Evolutionary conservation across 208 protist genomes (phyloP).

Genomic region (Crithidia expoeki): DNA sequence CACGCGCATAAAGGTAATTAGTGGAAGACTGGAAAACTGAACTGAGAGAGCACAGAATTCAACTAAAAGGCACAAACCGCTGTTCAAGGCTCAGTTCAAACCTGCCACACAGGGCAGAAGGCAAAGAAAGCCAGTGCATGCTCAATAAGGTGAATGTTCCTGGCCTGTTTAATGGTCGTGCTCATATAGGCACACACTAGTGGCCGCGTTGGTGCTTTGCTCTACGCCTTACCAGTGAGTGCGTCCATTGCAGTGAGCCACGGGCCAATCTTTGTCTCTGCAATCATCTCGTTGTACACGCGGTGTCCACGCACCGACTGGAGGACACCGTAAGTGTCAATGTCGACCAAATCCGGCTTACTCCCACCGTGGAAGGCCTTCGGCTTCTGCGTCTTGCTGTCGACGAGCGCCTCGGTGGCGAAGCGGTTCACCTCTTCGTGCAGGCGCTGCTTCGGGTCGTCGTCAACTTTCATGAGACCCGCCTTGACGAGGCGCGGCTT

Average conservation of each 20-base stretch:
- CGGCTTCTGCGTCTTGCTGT: constrained; percentile 60
- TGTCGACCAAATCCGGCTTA: constrained; percentile 84
- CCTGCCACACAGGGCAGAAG: no score
- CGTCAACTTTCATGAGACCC: constrained; percentile 60
- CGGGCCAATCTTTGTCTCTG: constrained; percentile 52
- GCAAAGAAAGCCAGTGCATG: no score
- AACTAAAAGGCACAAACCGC: no score
- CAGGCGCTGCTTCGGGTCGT: constrained; percentile 59
- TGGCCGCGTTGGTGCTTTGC: background rate
- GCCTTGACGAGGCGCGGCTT: constrained; percentile 72
- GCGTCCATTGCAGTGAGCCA: constrained; percentile 77
- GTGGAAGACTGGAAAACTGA: no score
- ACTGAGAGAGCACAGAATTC: no score
- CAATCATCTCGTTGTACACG: constrained; percentile 83
- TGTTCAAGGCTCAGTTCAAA: no score
- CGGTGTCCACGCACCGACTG: constrained; percentile 85
- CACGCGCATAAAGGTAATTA: no score
- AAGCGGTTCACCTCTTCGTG: constrained; percentile 79
- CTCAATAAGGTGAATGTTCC: no score
- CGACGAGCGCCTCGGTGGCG: constrained; percentile 58
- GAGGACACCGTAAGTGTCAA: constrained; percentile 90
- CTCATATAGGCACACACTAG: background rate
- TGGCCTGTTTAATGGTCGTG: background rate
- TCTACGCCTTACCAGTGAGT: constrained; percentile 32
- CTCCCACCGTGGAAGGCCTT: constrained; percentile 81